Evolutionary conservation across 2,329 filamentous ascomycete species (phyloP).

Genomic region (Aspergillus pseudotamarii): DNA sequence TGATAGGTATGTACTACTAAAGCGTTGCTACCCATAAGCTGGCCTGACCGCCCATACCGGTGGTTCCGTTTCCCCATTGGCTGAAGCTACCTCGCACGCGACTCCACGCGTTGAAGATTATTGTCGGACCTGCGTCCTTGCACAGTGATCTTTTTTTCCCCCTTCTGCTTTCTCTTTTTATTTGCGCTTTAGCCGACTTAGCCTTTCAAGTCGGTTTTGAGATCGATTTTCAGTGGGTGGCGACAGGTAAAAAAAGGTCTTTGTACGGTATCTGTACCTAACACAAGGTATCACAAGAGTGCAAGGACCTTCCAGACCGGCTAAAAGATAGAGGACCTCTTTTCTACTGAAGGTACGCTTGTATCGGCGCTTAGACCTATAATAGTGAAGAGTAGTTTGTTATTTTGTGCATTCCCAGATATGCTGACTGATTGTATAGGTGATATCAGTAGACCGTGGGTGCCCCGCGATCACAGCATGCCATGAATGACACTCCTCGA

Average conservation of each 20-base stretch:
- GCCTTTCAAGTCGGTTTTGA: background rate
- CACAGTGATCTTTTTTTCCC: background rate
- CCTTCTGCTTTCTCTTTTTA: background rate
- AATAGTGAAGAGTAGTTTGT: background rate
- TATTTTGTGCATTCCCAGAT: background rate
- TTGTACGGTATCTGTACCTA: background rate
- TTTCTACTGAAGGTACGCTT: background rate
- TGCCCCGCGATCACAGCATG: constrained; percentile 52
- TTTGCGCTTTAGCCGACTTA: background rate
- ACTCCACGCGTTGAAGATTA: constrained; percentile 19
- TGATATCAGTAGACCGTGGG: constrained; percentile 11
- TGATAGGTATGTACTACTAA: too few relatives aligned
- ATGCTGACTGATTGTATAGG: constrained; percentile 5
- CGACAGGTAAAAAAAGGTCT: background rate
- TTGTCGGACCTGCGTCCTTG: background rate
- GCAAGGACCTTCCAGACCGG: background rate
- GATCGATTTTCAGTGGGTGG: background rate
- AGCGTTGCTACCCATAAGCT: background rate
- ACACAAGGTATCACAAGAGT: background rate
- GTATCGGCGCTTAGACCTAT: background rate
- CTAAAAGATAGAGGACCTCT: background rate
- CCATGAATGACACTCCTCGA: constrained; percentile 82
- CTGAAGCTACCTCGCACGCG: constrained; percentile 17
- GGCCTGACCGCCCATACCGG: background rate
- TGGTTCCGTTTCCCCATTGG: constrained; percentile 17